phyloP scores from a whole-genome alignment of 169 alveolate species.

The Plasmodium relictum region DNA sequence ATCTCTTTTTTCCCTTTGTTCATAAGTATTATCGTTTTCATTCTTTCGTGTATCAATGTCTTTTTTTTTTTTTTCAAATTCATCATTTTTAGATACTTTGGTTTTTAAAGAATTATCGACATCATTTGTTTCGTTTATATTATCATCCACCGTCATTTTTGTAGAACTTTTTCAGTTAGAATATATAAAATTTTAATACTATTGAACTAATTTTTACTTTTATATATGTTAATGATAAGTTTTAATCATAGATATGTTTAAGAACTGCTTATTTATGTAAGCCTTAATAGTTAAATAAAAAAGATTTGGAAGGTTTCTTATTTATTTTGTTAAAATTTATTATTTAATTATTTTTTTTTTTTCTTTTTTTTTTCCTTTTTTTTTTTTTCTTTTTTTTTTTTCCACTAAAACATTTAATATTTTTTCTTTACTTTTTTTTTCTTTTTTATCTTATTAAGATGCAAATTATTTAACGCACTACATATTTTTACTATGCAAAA shows the following conservation, averaged over 20 bases:
- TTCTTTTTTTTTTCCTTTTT: neutral
- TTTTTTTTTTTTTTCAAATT: slow-evolving; percentile 10
- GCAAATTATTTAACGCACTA: slow-evolving; percentile 15
- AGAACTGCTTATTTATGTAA: too few species aligned
- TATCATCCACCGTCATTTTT: slow-evolving; percentile 40
- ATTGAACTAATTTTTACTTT: too few species aligned
- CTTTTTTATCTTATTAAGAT: slow-evolving; percentile 10
- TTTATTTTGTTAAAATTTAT: neutral
- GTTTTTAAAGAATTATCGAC: slow-evolving; percentile 9
- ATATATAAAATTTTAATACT: too few species aligned
- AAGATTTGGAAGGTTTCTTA: neutral
- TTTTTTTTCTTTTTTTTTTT: neutral
- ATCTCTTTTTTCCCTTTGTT: slow-evolving; percentile 63
- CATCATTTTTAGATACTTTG: slow-evolving; percentile 19
- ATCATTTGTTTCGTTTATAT: slow-evolving; percentile 32
- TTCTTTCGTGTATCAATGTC: slow-evolving; percentile 26
- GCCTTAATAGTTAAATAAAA: too few species aligned
- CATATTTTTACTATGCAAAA: slow-evolving; percentile 10
- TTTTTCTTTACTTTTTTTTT: neutral
- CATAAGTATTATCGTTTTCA: slow-evolving; percentile 49
- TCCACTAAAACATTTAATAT: neutral
- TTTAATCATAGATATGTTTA: too few species aligned
- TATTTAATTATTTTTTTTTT: neutral
- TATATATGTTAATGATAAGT: too few species aligned
- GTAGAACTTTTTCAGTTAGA: too few species aligned